phyloP scores from a whole-genome alignment of 441 rosid species.

The Iberis amara region DNA sequence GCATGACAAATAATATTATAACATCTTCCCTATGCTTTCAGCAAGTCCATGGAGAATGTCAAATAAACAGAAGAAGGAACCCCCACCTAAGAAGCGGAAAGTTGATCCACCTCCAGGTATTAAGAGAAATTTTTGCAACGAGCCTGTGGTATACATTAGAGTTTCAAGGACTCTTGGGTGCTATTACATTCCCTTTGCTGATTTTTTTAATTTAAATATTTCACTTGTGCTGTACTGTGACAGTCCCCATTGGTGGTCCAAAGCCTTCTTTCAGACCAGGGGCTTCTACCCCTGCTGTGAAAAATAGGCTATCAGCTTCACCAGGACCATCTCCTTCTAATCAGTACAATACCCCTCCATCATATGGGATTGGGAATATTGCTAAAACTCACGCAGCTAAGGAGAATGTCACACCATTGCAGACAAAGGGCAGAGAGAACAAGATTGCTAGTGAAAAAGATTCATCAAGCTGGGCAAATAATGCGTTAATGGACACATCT shows the following conservation, averaged over 20 bases:
- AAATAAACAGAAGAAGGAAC: constrained; percentile 65
- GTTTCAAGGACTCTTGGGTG: constrained; percentile 19
- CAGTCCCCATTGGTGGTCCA: constrained; percentile 47
- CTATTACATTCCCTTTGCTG: constrained; percentile 18
- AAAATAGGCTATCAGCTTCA: constrained; percentile 59
- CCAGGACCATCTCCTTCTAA: constrained; percentile 69
- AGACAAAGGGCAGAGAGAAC: constrained; percentile 48
- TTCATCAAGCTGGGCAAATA: constrained; percentile 36
- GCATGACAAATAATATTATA: constrained; percentile 3
- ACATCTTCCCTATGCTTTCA: constrained; percentile 36
- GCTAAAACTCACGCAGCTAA: constrained; percentile 37
- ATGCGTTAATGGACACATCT: constrained; percentile 39
- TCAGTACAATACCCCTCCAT: constrained; percentile 49
- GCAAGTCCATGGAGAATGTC: constrained; percentile 65
- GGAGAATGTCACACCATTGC: constrained; percentile 40
- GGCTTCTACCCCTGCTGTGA: constrained; percentile 40
- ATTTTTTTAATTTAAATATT: background rate
- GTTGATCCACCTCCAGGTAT: constrained; percentile 78
- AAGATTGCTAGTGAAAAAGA: constrained; percentile 50
- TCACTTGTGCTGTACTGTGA: constrained; percentile 19
- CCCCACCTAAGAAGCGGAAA: constrained; percentile 72
- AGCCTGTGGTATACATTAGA: constrained; percentile 14
- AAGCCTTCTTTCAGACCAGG: constrained; percentile 55
- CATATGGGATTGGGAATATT: constrained; percentile 44
- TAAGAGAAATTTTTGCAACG: constrained; percentile 6